Evolutionary conservation across 768 basidiomycete species (phyloP), one percentile per base, ranked within the genome.

Genomic region (Panus rudis): DNA sequence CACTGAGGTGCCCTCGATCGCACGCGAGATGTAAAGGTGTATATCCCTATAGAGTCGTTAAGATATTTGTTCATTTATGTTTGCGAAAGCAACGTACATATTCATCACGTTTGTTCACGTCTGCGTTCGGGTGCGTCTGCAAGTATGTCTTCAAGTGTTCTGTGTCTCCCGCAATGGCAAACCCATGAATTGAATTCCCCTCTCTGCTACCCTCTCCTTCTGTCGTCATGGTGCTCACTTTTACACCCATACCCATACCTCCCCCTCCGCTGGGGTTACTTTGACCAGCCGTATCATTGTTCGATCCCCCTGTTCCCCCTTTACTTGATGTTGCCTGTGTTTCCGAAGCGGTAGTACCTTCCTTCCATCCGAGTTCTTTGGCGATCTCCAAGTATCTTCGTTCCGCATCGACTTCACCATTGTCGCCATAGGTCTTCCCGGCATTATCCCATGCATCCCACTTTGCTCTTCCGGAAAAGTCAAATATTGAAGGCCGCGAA

Each of bases 1-100:
- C 64, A 0, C 69, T 66, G 6, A 67, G 42, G 53, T 79, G 71
- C 1, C 92, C 92, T 55, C 92, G 70, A 60, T 96, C 92, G 21
- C 81, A 78, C 4, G 92, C 92, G 0, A 93, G 70, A 53, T 96
- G 92, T 16, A 96, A 63, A 6, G 92, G 73, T 0, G 91, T 88
- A 59, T 91, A 92, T 26, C 89, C 92, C 92, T 96, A 54, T 16
- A 37, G 39, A 43, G 46, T 41, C 33, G 7, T 35, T 35, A 20
- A 35, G 33, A 35, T 20, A 16, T 30, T 10, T 30, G 16, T 16
- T 42, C 16, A 41, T 39, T 42, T 30, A 11, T 28, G 28, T 28
- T 22, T 19, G 17, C 23, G 21, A 23, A 21, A n/a, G 12, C 22
- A 33, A 19, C 82, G 61, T 60, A 92, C 92, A 67, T 75, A 85